A percentile compares a stretch with the other conserved stretches of the same genome.
phyloP scores from a whole-genome alignment of 1,284 basidiomycete species.

The Microbotryum lychnidis-dioicae region DNA sequence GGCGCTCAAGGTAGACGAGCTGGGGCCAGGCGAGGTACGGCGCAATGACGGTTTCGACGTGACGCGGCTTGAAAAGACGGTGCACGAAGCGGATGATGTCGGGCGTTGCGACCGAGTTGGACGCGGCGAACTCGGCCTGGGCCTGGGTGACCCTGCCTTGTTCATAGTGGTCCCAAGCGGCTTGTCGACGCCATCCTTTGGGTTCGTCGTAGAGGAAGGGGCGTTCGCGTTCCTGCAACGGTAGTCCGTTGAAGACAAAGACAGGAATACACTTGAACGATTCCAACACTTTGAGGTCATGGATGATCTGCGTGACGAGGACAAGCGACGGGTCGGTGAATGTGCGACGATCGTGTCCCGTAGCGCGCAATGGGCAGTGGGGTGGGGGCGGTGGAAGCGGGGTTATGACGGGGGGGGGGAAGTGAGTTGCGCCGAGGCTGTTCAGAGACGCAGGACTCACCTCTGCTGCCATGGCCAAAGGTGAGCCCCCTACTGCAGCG shows the following conservation, averaged over 20 bases:
- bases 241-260: conserved; percentile 86
- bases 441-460: conserved; percentile 1
- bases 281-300: conserved; percentile 82
- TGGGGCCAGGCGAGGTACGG: conserved; percentile 92
- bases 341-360: neutral
- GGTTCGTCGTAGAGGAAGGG: conserved; percentile 18
- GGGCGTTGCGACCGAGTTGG: conserved; percentile 58
- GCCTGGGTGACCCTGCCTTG: conserved; percentile 77
- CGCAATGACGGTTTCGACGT: conserved; percentile 92
- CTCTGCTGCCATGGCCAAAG: conserved; percentile 63
- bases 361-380: neutral
- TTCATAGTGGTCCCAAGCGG: conserved; percentile 87
- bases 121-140: conserved; percentile 66
- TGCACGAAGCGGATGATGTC: conserved; percentile 89
- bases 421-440: no score
- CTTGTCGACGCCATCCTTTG: conserved; percentile 42
- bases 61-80: conserved; percentile 85
- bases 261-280: conserved; percentile 85
- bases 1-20: conserved; percentile 87
- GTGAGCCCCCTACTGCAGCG: conserved; percentile 86
- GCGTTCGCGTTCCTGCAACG: conserved; percentile 47
- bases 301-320: conserved; percentile 60
- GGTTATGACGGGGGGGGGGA: no score
- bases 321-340: neutral
- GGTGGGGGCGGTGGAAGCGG: neutral